phyloP scores from a whole-genome alignment of 768 basidiomycete genomes.

The Russula emetica region DNA sequence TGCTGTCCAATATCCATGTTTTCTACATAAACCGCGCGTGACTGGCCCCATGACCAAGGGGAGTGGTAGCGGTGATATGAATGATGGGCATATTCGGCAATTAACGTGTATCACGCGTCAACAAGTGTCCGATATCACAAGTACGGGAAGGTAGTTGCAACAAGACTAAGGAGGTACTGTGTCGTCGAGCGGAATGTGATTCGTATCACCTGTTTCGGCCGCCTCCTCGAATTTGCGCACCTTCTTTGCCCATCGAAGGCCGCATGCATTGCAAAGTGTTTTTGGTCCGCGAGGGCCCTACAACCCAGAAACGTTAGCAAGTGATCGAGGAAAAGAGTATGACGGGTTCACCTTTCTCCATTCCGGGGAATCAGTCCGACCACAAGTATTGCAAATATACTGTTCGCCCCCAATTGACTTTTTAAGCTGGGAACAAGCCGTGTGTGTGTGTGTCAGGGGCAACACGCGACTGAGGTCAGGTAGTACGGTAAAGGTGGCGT shows the following conservation, averaged over 20 bases:
- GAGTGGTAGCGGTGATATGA: neutral
- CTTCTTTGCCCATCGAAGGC: conserved; percentile 87
- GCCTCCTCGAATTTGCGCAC: conserved; percentile 44
- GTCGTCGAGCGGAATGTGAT: conserved; percentile 26
- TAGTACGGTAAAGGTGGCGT: conserved; percentile 18
- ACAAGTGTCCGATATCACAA: conserved; percentile 2
- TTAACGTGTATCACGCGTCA: neutral
- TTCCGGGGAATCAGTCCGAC: conserved; percentile 93
- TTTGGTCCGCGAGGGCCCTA: conserved; percentile 93
- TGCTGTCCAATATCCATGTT: conserved; percentile 27
- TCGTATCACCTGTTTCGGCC: conserved; percentile 30
- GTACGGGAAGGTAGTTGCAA: neutral
- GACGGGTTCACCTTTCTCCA: conserved; percentile 72
- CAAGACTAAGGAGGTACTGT: conserved; percentile 24
- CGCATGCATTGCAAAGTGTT: conserved; percentile 97
- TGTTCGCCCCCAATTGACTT: conserved; percentile 54
- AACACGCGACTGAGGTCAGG: neutral
- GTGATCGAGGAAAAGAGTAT: neutral
- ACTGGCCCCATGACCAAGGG: neutral
- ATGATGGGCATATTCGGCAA: neutral
- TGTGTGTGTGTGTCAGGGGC: conserved; percentile 20
- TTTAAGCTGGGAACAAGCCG: conserved; percentile 20
- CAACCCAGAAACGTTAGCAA: neutral
- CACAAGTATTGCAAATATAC: conserved; percentile 88
- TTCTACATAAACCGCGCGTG: conserved; percentile 15